These are phyloP conservation scores for Sphaerostilbella broomeana DNA, from an alignment of 2,329 filamentous ascomycete species.

Conservation along the genomic window DNA sequence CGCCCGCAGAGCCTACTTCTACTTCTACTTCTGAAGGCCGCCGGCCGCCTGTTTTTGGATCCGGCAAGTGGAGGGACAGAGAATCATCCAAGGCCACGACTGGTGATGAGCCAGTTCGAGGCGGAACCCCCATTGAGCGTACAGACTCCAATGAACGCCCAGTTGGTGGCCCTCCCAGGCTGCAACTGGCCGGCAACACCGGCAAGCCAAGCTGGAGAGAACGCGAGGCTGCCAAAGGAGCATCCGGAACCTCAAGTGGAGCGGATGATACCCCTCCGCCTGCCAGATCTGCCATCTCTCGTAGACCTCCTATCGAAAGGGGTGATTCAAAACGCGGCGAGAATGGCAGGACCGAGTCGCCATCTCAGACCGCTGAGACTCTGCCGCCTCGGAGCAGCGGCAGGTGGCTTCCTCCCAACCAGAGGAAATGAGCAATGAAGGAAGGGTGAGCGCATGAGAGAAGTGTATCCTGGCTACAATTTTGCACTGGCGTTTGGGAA, in stretches of 20 bases:
- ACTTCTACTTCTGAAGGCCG: constrained; percentile 17
- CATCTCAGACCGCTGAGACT: constrained; percentile 40
- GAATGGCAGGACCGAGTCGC: constrained; percentile 33
- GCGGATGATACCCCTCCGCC: constrained; percentile 18
- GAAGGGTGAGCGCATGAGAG: constrained; percentile 12
- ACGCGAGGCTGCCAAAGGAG: constrained; percentile 51
- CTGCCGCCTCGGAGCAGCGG: constrained; percentile 48
- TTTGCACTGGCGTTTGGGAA: constrained; percentile 32
- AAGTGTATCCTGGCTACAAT: constrained; percentile 10
- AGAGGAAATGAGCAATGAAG: constrained; percentile 29
- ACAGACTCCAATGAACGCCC: constrained; percentile 40
- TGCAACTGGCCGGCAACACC: constrained; percentile 53
- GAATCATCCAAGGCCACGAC: constrained; percentile 30
- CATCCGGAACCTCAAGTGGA: constrained; percentile 24
- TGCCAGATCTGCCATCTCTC: constrained; percentile 16
- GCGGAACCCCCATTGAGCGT: constrained; percentile 33
- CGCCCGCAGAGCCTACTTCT: constrained; percentile 16
- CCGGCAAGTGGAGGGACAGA: constrained; percentile 38
- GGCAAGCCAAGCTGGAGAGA: constrained; percentile 67
- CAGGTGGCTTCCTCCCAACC: constrained; percentile 52
- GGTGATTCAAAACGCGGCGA: constrained; percentile 37
- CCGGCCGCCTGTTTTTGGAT: constrained; percentile 28
- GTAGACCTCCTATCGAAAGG: constrained; percentile 38
- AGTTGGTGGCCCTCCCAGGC: constrained; percentile 51
- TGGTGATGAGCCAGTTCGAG: constrained; percentile 18